Conservation (phyloP, 768 basidiomycete genomes). For the Kwoniella heveanensis region DNA sequence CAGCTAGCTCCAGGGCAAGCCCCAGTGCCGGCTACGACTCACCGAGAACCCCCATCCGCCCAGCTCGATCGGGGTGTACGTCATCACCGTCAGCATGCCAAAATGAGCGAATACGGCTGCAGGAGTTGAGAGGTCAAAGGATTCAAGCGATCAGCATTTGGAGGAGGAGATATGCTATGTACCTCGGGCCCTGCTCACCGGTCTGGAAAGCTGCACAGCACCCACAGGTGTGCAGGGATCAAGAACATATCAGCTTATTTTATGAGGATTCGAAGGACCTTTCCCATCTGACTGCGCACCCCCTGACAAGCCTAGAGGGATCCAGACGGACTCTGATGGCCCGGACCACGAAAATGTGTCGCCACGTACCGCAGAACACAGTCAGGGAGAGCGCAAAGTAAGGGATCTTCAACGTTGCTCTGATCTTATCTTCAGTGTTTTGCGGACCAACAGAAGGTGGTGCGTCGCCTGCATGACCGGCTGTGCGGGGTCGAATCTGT, state of each 20-base stretch:
- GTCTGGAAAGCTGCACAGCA: constrained; percentile 2
- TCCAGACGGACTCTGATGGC: background rate
- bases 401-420: background rate
- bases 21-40: background rate
- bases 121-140: no score
- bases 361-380: constrained; percentile 4
- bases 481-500: background rate
- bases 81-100: constrained; percentile 39
- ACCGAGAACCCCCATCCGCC: constrained; percentile 45
- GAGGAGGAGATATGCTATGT: no score
- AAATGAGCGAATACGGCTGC: background rate
- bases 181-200: background rate
- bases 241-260: no score
- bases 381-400: background rate
- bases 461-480: no score
- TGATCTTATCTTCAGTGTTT: background rate
- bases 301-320: no score
- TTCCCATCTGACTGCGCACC: no score
- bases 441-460: background rate
- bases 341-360: no score
- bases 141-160: no score
- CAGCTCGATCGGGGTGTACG: constrained; percentile 26
- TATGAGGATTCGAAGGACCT: no score
- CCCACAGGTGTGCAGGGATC: no score
- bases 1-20: no score